Base-by-base conservation (phyloP, 2,329 filamentous ascomycete genomes). In the Neonectria magnoliae region DNA sequence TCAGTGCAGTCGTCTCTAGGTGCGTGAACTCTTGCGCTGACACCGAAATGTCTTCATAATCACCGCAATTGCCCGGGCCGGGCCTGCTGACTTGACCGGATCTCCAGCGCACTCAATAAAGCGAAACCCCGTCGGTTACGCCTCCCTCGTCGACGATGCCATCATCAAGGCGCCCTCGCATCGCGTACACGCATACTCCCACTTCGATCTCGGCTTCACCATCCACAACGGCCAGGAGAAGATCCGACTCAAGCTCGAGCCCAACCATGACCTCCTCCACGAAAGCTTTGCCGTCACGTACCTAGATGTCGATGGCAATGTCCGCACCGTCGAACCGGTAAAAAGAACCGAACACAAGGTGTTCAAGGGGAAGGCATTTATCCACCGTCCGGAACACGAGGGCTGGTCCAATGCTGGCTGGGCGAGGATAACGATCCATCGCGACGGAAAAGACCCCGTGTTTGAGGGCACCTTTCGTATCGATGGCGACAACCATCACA, bases 401-500 rank as follows among this genome's bases (percentile, higher is more conserved):
- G 87, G 88, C 69, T 98, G 94, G 93, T 88, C 88, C 60, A 89
- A 91, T 68, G 91, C 90, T 16, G 96, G 96, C 48, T 98, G 93
- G 93, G 93, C 95, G 47, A 87, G 96, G 62, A 89, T 98, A 66
- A 88, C 90, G 52, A 83, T 99, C 11, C 86, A 88, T 71, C 84
- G 85, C 67, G 96, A 99, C 80, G 96, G 96, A 2, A 79, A 83
- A 45, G 76, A 87, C 16, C 96, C 96, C 22, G 79, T 97, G 31
- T 99, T 99, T 71, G 93, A 98, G 78, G 96, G 96, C 57, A 91
- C 91, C 3, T 98, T 98, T 77, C 90, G 91, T 36, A 81, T 98
- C 41, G 83, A 92, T 74, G 89, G 91, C 60, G 89, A 97, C 75
- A 89, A 94, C 71, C 94, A 99, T 79, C 93, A 98, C 77, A 84